A percentile compares a stretch with the other conserved stretches of the same genome.
phyloP scores from a whole-genome alignment of 1,139 yeast species.

The Diutina mesorugosa region DNA sequence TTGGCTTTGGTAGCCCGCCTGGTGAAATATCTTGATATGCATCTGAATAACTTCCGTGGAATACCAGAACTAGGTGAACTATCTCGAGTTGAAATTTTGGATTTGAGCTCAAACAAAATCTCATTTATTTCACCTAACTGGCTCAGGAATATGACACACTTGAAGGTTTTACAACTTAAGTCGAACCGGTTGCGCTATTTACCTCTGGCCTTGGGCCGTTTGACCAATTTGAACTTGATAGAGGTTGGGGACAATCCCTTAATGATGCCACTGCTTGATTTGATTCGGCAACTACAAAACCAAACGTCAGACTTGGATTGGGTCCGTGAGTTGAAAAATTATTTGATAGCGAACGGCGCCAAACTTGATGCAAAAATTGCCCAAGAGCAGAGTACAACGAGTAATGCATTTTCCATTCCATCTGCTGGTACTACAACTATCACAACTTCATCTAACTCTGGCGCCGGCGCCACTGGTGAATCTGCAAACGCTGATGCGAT shows the following conservation, averaged over 20 bases:
- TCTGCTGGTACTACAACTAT: neutral
- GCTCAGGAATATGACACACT: conserved; percentile 6
- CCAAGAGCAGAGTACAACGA: neutral
- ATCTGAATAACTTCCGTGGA: neutral
- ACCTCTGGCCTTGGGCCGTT: conserved; percentile 15
- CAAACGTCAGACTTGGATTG: conserved; percentile 38
- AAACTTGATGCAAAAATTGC: conserved; percentile 10
- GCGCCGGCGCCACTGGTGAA: neutral
- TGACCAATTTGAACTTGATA: conserved; percentile 43
- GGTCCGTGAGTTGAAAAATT: conserved; percentile 37
- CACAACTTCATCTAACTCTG: neutral
- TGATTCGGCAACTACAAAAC: conserved; percentile 20
- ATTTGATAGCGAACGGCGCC: conserved; percentile 19
- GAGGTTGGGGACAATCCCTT: conserved; percentile 65
- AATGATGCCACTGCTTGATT: conserved; percentile 32
- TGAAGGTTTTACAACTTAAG: neutral
- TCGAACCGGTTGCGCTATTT: neutral
- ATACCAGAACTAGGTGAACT: conserved; percentile 10
- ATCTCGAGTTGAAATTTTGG: conserved; percentile 38
- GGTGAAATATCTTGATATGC: conserved; percentile 11
- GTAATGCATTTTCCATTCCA: neutral
- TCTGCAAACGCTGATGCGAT: neutral
- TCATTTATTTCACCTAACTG: conserved; percentile 44
- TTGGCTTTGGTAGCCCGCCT: conserved; percentile 29
- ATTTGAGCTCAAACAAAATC: conserved; percentile 51